Evolutionary conservation across 768 basidiomycete genomes (phyloP).

Genomic region (Tephrocybe sp.): DNA sequence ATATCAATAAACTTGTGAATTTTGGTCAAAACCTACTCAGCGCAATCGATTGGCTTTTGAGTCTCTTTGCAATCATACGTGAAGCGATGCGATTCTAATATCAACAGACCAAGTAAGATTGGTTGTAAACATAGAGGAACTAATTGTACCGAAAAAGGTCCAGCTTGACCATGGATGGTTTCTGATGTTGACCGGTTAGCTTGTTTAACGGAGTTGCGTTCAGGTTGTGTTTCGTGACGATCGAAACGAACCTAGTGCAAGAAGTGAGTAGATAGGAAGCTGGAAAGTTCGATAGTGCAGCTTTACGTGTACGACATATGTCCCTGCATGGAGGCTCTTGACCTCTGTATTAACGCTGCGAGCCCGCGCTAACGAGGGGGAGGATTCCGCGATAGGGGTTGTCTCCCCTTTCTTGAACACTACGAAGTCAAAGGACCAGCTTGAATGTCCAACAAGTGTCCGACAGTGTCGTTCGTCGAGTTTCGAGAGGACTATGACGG

Average conservation of each 20-base stretch:
- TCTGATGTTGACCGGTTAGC: background rate
- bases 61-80: slow-evolving; percentile 13
- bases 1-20: background rate
- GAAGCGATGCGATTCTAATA: slow-evolving; percentile 3
- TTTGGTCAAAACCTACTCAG: slow-evolving; percentile 9
- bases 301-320: slow-evolving; percentile 40
- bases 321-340: slow-evolving; percentile 33
- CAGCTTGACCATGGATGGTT: background rate
- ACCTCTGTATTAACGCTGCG: slow-evolving; percentile 40
- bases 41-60: slow-evolving; percentile 16
- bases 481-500: slow-evolving; percentile 47
- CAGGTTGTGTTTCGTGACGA: slow-evolving; percentile 2
- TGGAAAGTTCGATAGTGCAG: background rate
- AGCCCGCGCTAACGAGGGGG: slow-evolving; percentile 22
- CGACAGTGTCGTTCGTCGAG: slow-evolving; percentile 45
- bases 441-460: slow-evolving; percentile 31
- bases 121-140: background rate
- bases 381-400: slow-evolving; percentile 30
- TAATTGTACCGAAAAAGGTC: background rate
- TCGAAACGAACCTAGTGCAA: slow-evolving; percentile 14
- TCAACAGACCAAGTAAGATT: background rate
- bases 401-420: slow-evolving; percentile 42
- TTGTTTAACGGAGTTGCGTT: background rate
- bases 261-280: background rate
- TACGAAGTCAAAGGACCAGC: slow-evolving; percentile 47